Evolutionary conservation across 2,329 filamentous ascomycete species (phyloP), one percentile per base, ranked within the genome.

Genomic region (Curvularia spicifera): DNA sequence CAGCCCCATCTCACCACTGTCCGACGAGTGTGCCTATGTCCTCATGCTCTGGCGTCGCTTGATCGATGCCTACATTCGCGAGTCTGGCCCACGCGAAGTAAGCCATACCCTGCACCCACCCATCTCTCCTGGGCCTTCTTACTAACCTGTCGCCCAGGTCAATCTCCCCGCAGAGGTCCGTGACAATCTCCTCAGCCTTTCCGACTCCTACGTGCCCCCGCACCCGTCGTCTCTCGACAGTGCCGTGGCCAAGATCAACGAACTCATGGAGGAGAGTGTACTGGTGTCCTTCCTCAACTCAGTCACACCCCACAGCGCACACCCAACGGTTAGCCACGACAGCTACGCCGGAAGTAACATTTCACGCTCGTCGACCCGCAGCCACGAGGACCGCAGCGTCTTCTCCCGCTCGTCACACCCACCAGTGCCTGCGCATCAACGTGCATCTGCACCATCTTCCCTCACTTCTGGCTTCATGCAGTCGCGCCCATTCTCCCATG

Each of bases 221-320:
- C 80, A 87, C 57, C 93, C 95, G 1, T 86, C 89, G 40, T 86
- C 88, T 53, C 82, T 99, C 15, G 90, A 96, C 59, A 85, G 91
- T 50, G 93, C 95, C 20, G 90, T 96, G 24, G 85, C 86, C 61
- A 96, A 97, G 60, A 91, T 97, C 40, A 93, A 94, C 76, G 95
- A 98, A 68, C 82, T 99, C 55, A 98, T 99, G 93, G 96, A 97
- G 70, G 95, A 98, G 75, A 97, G 93, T 3, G 91, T 98, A 0
- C 83, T 98, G 51, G 88, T 97, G 0, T 93, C 94, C 0, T 99
- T 98, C 73, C 83, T 98, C 53, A 94, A 97, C 77, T 85, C 82
- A 61, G 79, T 83, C 47, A 82, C 81, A 58, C 79, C 81, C 1
- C 80, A 82, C 44, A 78, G 80, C 31, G 80, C 84, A n/a, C 71